Percentiles rank a stretch among this genome's conserved stretches.
Conservation (phyloP, 306 rosid species). For the Hippophae tibetana region DNA sequence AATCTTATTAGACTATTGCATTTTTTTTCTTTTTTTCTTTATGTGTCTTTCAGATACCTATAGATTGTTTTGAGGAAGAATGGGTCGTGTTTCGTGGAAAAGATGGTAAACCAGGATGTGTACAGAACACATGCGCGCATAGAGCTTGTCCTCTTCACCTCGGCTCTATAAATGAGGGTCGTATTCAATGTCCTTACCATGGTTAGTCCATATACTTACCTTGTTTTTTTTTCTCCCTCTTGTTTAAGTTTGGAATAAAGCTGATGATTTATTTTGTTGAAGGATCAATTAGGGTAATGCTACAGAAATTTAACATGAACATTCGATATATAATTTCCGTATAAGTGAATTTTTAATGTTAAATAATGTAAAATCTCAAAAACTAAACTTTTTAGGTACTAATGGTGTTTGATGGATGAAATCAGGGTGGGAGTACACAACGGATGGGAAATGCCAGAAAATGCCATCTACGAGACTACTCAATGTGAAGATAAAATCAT, state of each 20-base stretch:
- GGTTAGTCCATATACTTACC: slow-evolving; percentile 41
- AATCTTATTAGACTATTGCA: slow-evolving; percentile 11
- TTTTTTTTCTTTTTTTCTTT: neutral
- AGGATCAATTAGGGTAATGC: no score
- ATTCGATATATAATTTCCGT: no score
- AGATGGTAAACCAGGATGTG: slow-evolving; percentile 93
- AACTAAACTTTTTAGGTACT: no score
- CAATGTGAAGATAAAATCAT: slow-evolving; percentile 66
- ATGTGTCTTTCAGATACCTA: slow-evolving; percentile 66
- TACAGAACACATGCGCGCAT: slow-evolving; percentile 93
- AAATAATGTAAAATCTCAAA: no score
- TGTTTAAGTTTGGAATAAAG: neutral
- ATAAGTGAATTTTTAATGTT: no score
- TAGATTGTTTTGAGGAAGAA: slow-evolving; percentile 86
- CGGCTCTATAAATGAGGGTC: slow-evolving; percentile 88
- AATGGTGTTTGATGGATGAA: no score
- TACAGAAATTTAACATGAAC: no score
- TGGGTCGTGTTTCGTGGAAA: slow-evolving; percentile 95
- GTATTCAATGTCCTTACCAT: slow-evolving; percentile 88
- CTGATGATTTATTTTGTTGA: neutral
- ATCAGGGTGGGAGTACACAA: slow-evolving; percentile 89
- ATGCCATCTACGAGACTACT: slow-evolving; percentile 79
- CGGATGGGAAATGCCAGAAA: slow-evolving; percentile 93
- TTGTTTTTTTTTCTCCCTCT: neutral
- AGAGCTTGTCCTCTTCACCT: slow-evolving; percentile 95